Conservation (phyloP, 148 eudicot genomes). For the Arbutus unedo region DNA sequence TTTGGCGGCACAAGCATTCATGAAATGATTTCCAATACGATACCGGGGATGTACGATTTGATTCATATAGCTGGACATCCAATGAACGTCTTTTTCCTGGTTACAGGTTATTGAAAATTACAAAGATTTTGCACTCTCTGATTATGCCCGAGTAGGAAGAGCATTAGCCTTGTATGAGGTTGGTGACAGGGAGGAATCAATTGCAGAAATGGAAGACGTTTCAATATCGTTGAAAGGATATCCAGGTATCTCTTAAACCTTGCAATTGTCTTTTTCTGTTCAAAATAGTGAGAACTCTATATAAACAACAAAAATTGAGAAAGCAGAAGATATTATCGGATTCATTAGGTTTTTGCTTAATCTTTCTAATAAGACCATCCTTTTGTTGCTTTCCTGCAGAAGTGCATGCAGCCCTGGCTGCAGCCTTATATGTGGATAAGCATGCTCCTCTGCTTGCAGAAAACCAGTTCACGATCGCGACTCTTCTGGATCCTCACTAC, state of each 20-base stretch:
- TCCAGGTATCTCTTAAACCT: slow-evolving; percentile 23
- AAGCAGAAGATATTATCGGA: not conserved
- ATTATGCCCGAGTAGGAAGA: slow-evolving; percentile 40
- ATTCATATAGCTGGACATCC: not conserved
- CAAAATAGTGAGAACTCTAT: not conserved
- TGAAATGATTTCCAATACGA: not conserved
- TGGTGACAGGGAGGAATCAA: slow-evolving; percentile 33
- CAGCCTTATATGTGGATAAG: slow-evolving; percentile 33
- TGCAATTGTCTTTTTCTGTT: not conserved
- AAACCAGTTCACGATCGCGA: slow-evolving; percentile 37
- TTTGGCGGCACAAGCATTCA: not conserved
- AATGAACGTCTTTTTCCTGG: not conserved
- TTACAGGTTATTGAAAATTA: slow-evolving; percentile 30
- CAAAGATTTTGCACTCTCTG: slow-evolving; percentile 40
- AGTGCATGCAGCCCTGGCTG: slow-evolving; percentile 40
- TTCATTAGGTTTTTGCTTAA: not conserved
- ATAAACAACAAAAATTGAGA: not conserved
- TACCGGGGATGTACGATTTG: not conserved
- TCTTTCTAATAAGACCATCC: not conserved
- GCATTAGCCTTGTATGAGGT: slow-evolving; percentile 41
- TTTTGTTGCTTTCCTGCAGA: slow-evolving; percentile 22
- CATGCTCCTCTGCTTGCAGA: slow-evolving; percentile 35
- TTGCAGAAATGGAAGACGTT: slow-evolving; percentile 40
- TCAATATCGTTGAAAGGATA: slow-evolving; percentile 38
- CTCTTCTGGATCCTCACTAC: slow-evolving; percentile 38